Evolutionary conservation across 169 alveolate genomes (phyloP).

Genomic region (Eimeria acervulina): DNA sequence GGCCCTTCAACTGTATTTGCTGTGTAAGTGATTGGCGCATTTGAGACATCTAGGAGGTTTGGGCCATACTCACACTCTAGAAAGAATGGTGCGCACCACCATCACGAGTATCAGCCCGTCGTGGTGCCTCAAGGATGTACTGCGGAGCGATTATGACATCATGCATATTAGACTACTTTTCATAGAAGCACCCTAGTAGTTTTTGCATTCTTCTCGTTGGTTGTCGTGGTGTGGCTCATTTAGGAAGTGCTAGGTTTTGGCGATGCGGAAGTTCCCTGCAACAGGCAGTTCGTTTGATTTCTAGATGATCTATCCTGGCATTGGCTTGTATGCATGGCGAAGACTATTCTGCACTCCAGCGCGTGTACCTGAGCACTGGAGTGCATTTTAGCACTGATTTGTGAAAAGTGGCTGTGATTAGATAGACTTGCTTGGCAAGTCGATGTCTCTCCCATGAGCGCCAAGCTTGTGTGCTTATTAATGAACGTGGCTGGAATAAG

Average conservation of each 20-base stretch:
- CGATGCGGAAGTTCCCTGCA: background rate
- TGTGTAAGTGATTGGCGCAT: background rate
- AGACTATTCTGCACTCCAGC: background rate
- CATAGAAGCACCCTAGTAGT: background rate
- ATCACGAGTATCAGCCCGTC: background rate
- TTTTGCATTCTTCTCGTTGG: background rate
- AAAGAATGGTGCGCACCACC: background rate
- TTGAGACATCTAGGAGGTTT: background rate
- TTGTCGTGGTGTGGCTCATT: background rate
- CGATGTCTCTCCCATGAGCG: too few species aligned
- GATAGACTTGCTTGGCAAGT: too few species aligned
- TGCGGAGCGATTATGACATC: background rate
- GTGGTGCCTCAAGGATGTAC: background rate
- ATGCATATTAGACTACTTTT: background rate
- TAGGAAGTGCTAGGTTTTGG: background rate
- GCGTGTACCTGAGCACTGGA: background rate
- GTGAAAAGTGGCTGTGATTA: background rate
- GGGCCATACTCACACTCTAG: background rate
- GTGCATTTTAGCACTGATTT: background rate
- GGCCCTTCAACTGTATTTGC: background rate
- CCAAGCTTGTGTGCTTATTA: too few species aligned
- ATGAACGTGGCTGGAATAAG: too few species aligned
- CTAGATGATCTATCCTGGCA: background rate
- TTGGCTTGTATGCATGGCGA: background rate
- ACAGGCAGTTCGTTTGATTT: background rate